Base-by-base conservation (phyloP, 1,139 yeast species). In the Meyerozyma guilliermondii region DNA sequence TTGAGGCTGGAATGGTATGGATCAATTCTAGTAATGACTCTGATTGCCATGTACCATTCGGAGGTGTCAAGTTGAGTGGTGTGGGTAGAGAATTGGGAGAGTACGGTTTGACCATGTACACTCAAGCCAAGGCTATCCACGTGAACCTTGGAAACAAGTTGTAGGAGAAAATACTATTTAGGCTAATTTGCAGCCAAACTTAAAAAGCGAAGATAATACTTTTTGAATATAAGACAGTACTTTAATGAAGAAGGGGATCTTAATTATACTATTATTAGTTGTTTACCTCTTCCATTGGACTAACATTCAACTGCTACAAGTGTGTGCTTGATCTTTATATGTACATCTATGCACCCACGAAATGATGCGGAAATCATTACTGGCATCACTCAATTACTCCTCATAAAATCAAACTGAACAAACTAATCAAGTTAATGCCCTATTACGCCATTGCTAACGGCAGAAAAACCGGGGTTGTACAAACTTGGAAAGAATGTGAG, bases 41-140 rank as follows among this genome's bases (percentile, higher is more conserved):
- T 42, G 91, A 83, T 55, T 64, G 71, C 46, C 81, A 80, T 52
- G 73, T 86, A 50, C 96, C 96, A 47, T 88, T 88, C 59, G 96
- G 96, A 29, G 78, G 78, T 42, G 76, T 71, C 36, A 88, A 88
- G 70, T 74, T 80, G 81, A 78, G 87, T 55, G 96, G 96, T 52
- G 75, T 86, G 50, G 96, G 96, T 44, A 79, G 95, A 61, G 96
- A 88, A 66, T 74, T 88, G 53, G 96, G 96, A 45, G 84, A 83
- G 59, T 81, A 83, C 56, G 96, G 96, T 47, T 72, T 88, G 46
- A 71, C 76, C 44, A 76, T 80, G 50, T 88, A 87, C 67, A 81
- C 94, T 30, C 87, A 84, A 59, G 80, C 83, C 46, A 88, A 88
- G 70, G 84, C 95, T 18, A 78, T 87, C 42, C 91, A 83, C 54